These are phyloP conservation scores for Raphanus hybrid DNA, from an alignment of 441 rosid genomes.

Conservation along the genomic window DNA sequence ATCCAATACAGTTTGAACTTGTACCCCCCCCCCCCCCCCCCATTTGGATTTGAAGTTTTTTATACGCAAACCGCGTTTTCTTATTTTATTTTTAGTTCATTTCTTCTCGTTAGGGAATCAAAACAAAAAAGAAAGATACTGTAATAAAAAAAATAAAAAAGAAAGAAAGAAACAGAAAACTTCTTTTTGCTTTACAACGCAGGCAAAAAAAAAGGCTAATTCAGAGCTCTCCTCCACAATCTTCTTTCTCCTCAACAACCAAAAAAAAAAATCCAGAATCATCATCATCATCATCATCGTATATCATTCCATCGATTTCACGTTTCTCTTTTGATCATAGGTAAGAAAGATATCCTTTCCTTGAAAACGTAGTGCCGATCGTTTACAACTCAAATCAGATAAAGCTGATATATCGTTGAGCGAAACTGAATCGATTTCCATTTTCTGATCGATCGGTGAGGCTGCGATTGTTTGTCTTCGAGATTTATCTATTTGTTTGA, in stretches of 20 bases:
- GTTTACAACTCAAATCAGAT: slow-evolving; percentile 2
- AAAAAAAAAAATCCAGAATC: neutral
- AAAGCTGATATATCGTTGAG: slow-evolving; percentile 9
- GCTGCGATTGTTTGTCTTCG: neutral
- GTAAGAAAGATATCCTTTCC: neutral
- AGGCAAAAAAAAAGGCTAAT: slow-evolving; percentile 20
- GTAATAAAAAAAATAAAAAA: neutral
- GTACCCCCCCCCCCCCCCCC: too few relatives aligned
- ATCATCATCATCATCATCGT: neutral
- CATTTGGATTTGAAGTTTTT: neutral
- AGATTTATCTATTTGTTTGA: neutral
- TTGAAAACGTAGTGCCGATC: slow-evolving; percentile 6
- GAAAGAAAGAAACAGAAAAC: slow-evolving; percentile 27
- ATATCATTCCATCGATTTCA: neutral
- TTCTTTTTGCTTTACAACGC: slow-evolving; percentile 31
- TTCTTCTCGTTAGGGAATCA: neutral
- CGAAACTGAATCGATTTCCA: neutral
- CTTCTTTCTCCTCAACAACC: slow-evolving; percentile 21
- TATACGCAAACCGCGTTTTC: slow-evolving; percentile 31
- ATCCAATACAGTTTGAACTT: neutral
- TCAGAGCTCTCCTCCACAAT: slow-evolving; percentile 30
- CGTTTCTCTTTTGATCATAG: neutral
- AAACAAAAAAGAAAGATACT: neutral
- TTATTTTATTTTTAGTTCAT: neutral
- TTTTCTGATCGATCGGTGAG: slow-evolving; percentile 31